Conservation (phyloP, 2,329 filamentous ascomycete species). For the Diaporthe destruens region DNA sequence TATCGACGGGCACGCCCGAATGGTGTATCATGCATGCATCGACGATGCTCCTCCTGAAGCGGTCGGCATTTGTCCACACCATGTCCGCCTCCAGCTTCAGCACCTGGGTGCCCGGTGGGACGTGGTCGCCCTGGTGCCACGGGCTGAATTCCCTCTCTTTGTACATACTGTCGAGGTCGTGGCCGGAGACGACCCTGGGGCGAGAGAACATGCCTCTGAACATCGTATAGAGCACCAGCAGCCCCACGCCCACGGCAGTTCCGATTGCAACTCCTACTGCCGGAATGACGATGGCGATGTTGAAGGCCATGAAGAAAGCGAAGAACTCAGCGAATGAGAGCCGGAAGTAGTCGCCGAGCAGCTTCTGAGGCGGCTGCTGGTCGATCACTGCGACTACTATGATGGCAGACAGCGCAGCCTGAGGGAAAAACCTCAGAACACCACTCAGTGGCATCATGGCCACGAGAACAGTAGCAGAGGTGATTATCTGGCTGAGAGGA, state of each 20-base stretch:
- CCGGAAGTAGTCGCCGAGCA: constrained; percentile 25
- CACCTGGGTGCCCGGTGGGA: constrained; percentile 24
- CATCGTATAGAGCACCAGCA: constrained; percentile 23
- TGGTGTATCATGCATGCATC: constrained; percentile 19
- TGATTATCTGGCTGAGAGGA: constrained; percentile 35
- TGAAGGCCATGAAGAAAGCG: constrained; percentile 30
- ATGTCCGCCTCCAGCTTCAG: constrained; percentile 27
- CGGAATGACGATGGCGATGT: constrained; percentile 27
- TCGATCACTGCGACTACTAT: constrained; percentile 33
- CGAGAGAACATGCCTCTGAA: constrained; percentile 33
- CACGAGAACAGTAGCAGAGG: constrained; percentile 26
- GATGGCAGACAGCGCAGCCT: constrained; percentile 20
- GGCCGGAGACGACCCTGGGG: constrained; percentile 2
- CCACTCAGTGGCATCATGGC: constrained; percentile 27
- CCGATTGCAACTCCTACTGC: background rate
- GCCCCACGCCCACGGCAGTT: constrained; percentile 12
- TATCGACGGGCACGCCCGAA: constrained; percentile 12
- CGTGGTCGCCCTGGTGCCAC: constrained; percentile 18
- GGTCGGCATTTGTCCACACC: constrained; percentile 29
- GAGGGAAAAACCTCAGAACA: constrained; percentile 19
- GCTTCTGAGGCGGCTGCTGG: constrained; percentile 33
- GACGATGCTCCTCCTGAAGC: constrained; percentile 16
- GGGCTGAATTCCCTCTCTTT: background rate
- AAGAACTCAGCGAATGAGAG: constrained; percentile 35
- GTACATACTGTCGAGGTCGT: constrained; percentile 11